A percentile compares a stretch with the other conserved stretches of the same genome.
Evolutionary conservation across 2,329 filamentous ascomycete genomes (phyloP).

Genomic region (Exophiala alcalophila): DNA sequence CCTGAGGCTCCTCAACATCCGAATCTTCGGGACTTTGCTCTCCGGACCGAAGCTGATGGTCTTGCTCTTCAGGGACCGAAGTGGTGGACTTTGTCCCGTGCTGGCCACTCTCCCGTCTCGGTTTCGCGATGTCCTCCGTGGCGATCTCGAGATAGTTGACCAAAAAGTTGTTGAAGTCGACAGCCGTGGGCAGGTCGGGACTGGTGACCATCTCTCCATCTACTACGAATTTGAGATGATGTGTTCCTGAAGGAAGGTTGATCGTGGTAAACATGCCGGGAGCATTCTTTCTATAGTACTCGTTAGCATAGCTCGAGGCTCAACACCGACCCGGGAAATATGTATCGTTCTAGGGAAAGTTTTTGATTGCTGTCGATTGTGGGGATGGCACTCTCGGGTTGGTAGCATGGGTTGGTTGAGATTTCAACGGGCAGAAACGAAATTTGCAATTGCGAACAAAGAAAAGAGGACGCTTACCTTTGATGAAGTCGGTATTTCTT

Average conservation of each 20-base stretch:
- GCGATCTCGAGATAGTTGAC: conserved; percentile 98
- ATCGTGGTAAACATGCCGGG: conserved; percentile 69
- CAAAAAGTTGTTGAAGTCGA: conserved; percentile 95
- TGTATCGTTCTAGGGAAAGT: no score
- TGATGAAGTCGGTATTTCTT: conserved; percentile 83
- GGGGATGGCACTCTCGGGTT: conserved; percentile 3
- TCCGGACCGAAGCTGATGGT: conserved; percentile 26
- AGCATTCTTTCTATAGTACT: conserved; percentile 37
- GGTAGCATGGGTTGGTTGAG: conserved; percentile 1
- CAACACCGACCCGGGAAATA: conserved; percentile 31
- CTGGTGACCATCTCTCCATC: conserved; percentile 92
- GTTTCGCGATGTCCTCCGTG: conserved; percentile 61
- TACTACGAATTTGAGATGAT: conserved; percentile 94
- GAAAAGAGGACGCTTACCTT: conserved; percentile 61
- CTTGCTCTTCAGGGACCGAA: conserved; percentile 43
- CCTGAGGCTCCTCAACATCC: conserved; percentile 28
- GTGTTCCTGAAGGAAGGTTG: conserved; percentile 84
- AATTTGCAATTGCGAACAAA: conserved; percentile 16
- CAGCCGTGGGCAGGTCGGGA: conserved; percentile 82
- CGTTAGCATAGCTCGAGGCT: no score
- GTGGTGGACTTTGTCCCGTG: conserved; percentile 36
- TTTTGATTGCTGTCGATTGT: conserved; percentile 1
- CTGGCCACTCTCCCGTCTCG: conserved; percentile 38
- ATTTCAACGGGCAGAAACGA: conserved; percentile 7
- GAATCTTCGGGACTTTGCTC: conserved; percentile 37